A percentile compares a stretch with the other conserved stretches of the same genome.
phyloP scores from a whole-genome alignment of 768 basidiomycete species.

The Pleurotus citrinopileatus region DNA sequence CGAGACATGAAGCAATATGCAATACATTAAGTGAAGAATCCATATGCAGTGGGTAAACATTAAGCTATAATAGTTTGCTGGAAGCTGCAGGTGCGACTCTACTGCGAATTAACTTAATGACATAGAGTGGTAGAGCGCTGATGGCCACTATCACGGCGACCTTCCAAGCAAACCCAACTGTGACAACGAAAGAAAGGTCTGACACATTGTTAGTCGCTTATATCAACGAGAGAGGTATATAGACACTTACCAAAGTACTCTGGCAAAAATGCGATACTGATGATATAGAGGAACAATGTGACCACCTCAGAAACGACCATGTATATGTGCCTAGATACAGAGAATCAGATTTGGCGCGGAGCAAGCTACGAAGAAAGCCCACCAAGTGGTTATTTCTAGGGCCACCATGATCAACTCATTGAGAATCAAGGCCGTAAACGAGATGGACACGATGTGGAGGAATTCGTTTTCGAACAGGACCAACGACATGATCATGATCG shows the following conservation, averaged over 20 bases:
- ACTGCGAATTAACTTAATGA: conserved; percentile 85
- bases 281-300: conserved; percentile 83
- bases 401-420: conserved; percentile 99
- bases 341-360: not conserved
- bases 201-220: conserved; percentile 10
- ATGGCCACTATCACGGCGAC: conserved; percentile 93
- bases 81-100: conserved; percentile 90
- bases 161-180: conserved; percentile 88
- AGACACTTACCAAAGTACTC: conserved; percentile 87
- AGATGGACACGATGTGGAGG: conserved; percentile 96
- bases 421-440: conserved; percentile 91
- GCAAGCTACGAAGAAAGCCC: conserved; percentile 14
- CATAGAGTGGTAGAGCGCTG: conserved; percentile 87
- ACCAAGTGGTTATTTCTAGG: conserved; percentile 97
- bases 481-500: conserved; percentile 98
- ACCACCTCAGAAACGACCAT: conserved; percentile 92
- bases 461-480: conserved; percentile 97
- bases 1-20: conserved; percentile 1
- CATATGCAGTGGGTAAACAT: conserved; percentile 1
- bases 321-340: conserved; percentile 73
- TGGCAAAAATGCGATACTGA: conserved; percentile 91
- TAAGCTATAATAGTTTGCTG: conserved; percentile 74
- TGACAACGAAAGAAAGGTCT: conserved; percentile 94
- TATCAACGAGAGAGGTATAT: not conserved
- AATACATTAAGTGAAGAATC: conserved; percentile 9